Conservation (phyloP, 2,329 filamentous ascomycete species). For the Curvularia lunata region DNA sequence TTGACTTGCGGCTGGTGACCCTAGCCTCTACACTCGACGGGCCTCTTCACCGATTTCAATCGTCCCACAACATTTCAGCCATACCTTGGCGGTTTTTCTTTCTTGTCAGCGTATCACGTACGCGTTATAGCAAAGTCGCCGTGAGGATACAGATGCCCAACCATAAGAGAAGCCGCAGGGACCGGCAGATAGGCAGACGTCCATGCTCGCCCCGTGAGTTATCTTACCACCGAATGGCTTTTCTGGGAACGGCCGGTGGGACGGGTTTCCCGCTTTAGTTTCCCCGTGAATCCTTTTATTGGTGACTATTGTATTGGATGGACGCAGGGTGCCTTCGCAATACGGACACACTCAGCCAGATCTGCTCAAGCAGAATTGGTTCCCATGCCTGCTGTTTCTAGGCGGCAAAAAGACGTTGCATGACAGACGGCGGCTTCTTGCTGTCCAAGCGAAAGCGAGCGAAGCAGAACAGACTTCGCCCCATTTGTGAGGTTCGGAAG, state of each 20-base stretch:
- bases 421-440: background rate
- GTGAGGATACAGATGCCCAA: background rate
- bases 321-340: conserved; percentile 7
- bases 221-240: conserved; percentile 2
- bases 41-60: conserved; percentile 16
- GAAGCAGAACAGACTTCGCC: background rate
- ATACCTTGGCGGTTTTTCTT: conserved; percentile 24
- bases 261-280: conserved; percentile 14
- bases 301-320: conserved; percentile 9
- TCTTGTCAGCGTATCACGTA: conserved; percentile 16
- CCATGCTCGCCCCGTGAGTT: background rate
- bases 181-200: background rate
- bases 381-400: background rate
- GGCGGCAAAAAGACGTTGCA: background rate
- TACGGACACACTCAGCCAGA: background rate
- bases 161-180: background rate
- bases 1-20: conserved; percentile 39
- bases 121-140: background rate
- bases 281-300: conserved; percentile 10
- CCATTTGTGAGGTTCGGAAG: conserved; percentile 5
- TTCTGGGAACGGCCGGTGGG: conserved; percentile 9
- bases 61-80: conserved; percentile 23
- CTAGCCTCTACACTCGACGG: conserved; percentile 26
- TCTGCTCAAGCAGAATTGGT: conserved; percentile 8
- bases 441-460: background rate